These are phyloP conservation scores for Ceratocystis smalleyi DNA, from an alignment of 2,329 filamentous ascomycete species.

Conservation along the genomic window DNA sequence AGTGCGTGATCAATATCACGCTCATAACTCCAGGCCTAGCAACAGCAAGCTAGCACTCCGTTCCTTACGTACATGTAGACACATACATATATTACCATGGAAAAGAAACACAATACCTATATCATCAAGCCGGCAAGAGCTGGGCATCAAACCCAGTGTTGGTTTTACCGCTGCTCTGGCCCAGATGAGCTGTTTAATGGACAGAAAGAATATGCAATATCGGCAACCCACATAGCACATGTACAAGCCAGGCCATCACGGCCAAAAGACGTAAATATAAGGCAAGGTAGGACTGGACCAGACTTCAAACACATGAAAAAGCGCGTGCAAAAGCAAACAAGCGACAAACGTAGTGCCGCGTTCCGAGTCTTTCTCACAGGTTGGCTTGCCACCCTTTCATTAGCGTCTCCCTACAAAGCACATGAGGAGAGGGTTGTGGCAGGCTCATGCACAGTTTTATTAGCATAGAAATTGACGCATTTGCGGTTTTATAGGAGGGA, in stretches of 20 bases:
- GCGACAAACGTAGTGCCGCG: too few relatives aligned
- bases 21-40: too few relatives aligned
- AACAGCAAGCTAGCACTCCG: too few relatives aligned
- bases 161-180: too few relatives aligned
- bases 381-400: neutral
- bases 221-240: too few relatives aligned
- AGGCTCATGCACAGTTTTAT: too few relatives aligned
- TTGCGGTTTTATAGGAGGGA: neutral
- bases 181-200: neutral
- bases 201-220: neutral
- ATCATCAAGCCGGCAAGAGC: neutral
- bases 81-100: neutral
- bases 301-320: too few relatives aligned
- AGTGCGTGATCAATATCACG: neutral
- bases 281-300: neutral
- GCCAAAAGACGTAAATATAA: neutral
- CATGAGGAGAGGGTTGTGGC: too few relatives aligned
- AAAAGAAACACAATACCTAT: neutral
- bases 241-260: neutral
- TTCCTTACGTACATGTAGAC: neutral
- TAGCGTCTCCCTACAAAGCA: neutral
- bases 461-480: neutral
- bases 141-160: neutral
- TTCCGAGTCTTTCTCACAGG: neutral
- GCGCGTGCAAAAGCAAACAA: neutral